phyloP scores from a whole-genome alignment of 371 early-diverging fungal genomes.

The Thermomucor indicae-seudaticae region DNA sequence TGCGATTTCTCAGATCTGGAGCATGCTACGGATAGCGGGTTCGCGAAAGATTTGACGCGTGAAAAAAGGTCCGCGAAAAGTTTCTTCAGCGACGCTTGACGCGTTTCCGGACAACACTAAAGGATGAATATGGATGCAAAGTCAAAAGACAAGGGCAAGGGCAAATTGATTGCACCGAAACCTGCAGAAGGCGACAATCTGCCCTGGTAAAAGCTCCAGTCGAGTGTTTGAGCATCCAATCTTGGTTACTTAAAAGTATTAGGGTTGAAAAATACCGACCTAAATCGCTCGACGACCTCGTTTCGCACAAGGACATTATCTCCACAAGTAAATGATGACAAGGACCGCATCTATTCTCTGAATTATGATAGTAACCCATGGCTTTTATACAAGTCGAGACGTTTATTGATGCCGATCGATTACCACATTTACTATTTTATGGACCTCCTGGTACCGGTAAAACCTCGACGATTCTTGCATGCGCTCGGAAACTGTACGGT shows the following conservation, averaged over 20 bases:
- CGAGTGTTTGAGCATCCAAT: neutral
- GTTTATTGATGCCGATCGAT: conserved; percentile 82
- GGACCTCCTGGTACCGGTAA: conserved; percentile 99
- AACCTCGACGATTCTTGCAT: conserved; percentile 94
- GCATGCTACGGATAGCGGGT: no score
- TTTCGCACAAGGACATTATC: conserved; percentile 90
- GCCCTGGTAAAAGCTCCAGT: conserved; percentile 18
- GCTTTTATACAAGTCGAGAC: conserved; percentile 54
- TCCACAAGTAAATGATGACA: conserved; percentile 63
- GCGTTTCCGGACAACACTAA: no score
- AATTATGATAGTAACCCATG: neutral
- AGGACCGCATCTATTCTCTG: neutral
- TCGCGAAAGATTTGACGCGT: no score
- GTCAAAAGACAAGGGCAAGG: conserved; percentile 33
- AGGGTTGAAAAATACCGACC: conserved; percentile 98
- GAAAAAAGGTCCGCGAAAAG: no score
- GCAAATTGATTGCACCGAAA: conserved; percentile 12
- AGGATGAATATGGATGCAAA: no score
- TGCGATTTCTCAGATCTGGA: no score
- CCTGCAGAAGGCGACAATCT: conserved; percentile 20
- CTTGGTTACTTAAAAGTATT: neutral
- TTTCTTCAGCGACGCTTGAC: no score
- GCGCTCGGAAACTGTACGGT: conserved; percentile 85
- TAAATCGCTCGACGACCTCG: conserved; percentile 75
- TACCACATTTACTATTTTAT: conserved; percentile 99